Percentiles rank a stretch among this genome's conserved stretches.
These are phyloP conservation scores for Aspergillus bertholletiae DNA, from an alignment of 495 filamentous ascomycete species.

Conservation along the genomic window DNA sequence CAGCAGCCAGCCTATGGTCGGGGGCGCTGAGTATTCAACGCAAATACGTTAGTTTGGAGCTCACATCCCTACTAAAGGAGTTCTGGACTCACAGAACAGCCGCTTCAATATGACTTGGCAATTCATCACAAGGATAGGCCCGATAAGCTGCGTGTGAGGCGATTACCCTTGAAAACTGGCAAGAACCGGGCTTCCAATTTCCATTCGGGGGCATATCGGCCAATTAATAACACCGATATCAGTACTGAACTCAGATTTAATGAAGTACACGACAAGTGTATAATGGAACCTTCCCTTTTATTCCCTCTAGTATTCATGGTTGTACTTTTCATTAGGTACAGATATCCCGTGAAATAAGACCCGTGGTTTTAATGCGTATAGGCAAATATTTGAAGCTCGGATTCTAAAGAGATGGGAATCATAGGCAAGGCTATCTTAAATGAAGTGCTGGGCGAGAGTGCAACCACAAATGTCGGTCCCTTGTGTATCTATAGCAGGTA, in stretches of 20 bases:
- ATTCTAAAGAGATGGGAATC: neutral
- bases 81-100: neutral
- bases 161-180: neutral
- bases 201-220: neutral
- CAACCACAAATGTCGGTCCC: neutral
- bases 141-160: neutral
- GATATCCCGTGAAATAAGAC: neutral
- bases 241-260: neutral
- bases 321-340: neutral
- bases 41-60: neutral
- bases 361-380: neutral
- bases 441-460: neutral
- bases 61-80: neutral
- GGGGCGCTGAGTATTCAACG: constrained; percentile 28
- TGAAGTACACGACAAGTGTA: neutral
- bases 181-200: neutral
- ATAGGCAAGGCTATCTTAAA: neutral
- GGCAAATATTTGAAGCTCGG: neutral
- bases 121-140: neutral
- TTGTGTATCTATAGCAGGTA: neutral
- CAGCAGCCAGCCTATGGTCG: constrained; percentile 47
- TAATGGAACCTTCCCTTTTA: neutral
- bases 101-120: constrained; percentile 8
- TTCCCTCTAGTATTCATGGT: neutral
- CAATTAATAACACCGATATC: neutral